A percentile compares a stretch with the other conserved stretches of the same genome.
phyloP scores from a whole-genome alignment of 2,329 filamentous ascomycete genomes.

The Aureobasidium sp. region DNA sequence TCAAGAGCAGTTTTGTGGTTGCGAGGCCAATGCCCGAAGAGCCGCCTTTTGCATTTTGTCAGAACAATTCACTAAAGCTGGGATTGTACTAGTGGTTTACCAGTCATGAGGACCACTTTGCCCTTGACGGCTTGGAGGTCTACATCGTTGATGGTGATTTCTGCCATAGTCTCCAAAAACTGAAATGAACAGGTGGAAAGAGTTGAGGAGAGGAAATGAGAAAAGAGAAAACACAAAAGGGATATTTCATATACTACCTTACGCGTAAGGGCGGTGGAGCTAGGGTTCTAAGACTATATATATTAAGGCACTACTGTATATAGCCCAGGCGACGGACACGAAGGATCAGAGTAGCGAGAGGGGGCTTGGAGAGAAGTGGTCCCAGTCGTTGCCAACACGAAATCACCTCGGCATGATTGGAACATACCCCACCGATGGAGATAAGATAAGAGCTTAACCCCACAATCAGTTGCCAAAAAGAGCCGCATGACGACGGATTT shows the following conservation, averaged over 20 bases:
- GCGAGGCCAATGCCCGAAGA: constrained; percentile 56
- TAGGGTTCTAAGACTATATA: background rate
- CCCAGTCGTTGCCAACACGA: background rate
- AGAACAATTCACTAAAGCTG: constrained; percentile 4
- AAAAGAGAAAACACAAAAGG: background rate
- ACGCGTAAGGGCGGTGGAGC: background rate
- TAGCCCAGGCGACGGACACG: background rate
- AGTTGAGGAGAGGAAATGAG: background rate
- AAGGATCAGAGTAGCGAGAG: background rate
- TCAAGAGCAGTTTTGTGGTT: constrained; percentile 46
- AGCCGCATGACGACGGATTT: background rate
- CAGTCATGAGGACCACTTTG: constrained; percentile 11
- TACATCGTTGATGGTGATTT: constrained; percentile 44
- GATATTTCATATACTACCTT: background rate
- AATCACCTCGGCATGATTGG: background rate
- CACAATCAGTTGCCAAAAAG: background rate
- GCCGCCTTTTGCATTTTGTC: constrained; percentile 36
- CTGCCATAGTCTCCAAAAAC: background rate
- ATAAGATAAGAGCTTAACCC: constrained; percentile 1
- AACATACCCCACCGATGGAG: background rate
- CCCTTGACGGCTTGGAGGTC: constrained; percentile 3
- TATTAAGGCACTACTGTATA: background rate
- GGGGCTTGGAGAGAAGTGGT: background rate
- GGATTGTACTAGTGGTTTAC: background rate
- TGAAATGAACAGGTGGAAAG: background rate